Evolutionary conservation across 352 stramenopile genomes (phyloP), one percentile per base, ranked within the genome.

Genomic region (Globisporangium camurandrum): DNA sequence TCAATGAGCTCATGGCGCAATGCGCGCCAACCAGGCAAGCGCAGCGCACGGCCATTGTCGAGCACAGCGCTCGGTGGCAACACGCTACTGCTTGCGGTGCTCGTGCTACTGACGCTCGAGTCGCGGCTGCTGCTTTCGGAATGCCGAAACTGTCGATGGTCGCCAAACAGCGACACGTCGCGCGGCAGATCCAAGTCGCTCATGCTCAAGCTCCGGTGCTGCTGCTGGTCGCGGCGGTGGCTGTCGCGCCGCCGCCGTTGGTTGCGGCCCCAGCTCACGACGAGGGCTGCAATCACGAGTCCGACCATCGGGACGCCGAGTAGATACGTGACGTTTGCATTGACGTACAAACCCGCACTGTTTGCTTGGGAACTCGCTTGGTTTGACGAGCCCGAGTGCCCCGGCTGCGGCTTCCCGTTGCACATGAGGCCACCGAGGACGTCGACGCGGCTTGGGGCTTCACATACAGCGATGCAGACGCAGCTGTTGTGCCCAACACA

Each of bases 21-120:
- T 1, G 71, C 69, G 28, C 71, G 67, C 74, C 74, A 86, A 16
- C 70, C 71, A 23, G 79, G 72, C n/a, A 86, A 57, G 20, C 70
- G 50, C n/a, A 42, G 41, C 31, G 20, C 36, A 19, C 36, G 20
- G 8, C 45, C n/a, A 19, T 28, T 17, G 2, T 47, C 50, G 16
- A 26, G 24, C 3, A 37, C 40, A 16, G 30, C 14, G 1, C 30
- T 31, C 40, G 38, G 33, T 20, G 38, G 46, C 51, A 49, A 37
- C 44, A 47, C 23, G 34, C 45, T 12, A 31, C 46, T 27, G 17
- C 44, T 37, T n/a, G 34, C 40, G 38, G 26, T 54, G 20, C 48
- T 54, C 41, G 37, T n/a, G 27, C 51, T 47, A 16, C 51, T 58
- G 16, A 46, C 49, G 31, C 47, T 52, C 34, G 40, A 61, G 26